phyloP scores from a whole-genome alignment of 208 protist species.

The Wallacemonas sp. region DNA sequence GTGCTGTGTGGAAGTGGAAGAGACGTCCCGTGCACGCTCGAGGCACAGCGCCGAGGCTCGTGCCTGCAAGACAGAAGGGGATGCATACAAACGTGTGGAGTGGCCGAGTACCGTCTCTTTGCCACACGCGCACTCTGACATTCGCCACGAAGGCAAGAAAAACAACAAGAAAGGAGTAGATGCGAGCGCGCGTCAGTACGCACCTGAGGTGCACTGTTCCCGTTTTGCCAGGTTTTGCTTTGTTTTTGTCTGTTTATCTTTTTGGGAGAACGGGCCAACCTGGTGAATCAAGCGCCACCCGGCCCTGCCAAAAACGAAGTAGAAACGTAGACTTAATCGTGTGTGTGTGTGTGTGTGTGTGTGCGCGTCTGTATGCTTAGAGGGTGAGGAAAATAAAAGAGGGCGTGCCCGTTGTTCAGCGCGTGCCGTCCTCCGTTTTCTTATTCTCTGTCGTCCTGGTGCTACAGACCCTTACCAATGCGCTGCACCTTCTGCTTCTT shows the following conservation, averaged over 20 bases:
- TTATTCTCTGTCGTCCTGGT: background rate
- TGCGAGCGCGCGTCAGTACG: too few species aligned
- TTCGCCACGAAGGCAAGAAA: background rate
- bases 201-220: too few species aligned
- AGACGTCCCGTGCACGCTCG: too few species aligned
- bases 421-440: background rate
- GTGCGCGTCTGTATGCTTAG: too few species aligned
- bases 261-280: background rate
- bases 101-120: too few species aligned
- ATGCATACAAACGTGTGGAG: too few species aligned
- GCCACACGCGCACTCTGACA: too few species aligned
- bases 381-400: background rate
- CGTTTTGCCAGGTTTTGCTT: too few species aligned
- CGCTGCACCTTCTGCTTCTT: conserved; percentile 56
- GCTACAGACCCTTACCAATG: conserved; percentile 71
- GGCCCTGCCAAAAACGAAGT: background rate
- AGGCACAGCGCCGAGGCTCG: too few species aligned
- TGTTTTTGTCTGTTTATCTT: too few species aligned
- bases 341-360: background rate
- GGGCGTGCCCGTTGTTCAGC: background rate
- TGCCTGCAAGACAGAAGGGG: too few species aligned
- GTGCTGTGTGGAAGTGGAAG: too few species aligned
- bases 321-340: background rate
- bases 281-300: background rate
- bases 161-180: conserved; percentile 13